Evolutionary conservation across 2,329 filamentous ascomycete genomes (phyloP).

Genomic region (Fusarium continuum): DNA sequence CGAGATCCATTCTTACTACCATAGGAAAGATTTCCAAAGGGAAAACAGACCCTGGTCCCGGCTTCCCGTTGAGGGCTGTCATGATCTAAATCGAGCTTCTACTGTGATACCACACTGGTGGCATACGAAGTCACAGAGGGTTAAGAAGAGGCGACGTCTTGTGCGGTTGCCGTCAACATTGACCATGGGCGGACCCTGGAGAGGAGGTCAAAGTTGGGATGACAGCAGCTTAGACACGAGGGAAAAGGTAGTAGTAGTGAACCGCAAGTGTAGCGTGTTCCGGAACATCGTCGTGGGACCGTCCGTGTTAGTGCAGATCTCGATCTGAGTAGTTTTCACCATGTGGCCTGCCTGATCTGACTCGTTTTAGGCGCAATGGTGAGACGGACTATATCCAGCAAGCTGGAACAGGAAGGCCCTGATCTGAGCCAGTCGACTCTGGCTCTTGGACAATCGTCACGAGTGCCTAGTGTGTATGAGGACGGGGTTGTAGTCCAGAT

Average conservation of each 20-base stretch:
- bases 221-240: conserved; percentile 31
- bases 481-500: conserved; percentile 11
- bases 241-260: conserved; percentile 21
- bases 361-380: conserved; percentile 38
- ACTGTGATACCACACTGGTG: conserved; percentile 33
- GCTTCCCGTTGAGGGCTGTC: conserved; percentile 25
- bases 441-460: conserved; percentile 14
- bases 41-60: conserved; percentile 24
- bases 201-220: conserved; percentile 33
- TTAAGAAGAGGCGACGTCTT: conserved; percentile 3
- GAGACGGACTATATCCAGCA: conserved; percentile 29
- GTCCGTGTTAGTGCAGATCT: conserved; percentile 43
- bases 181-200: conserved; percentile 10
- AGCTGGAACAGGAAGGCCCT: conserved; percentile 30
- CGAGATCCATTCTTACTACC: conserved; percentile 7
- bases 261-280: conserved; percentile 29
- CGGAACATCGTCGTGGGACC: conserved; percentile 31
- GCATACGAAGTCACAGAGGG: conserved; percentile 27
- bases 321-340: conserved; percentile 38
- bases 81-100: conserved; percentile 21
- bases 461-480: conserved; percentile 7
- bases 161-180: conserved; percentile 14
- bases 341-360: conserved; percentile 40
- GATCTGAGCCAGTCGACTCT: conserved; percentile 25
- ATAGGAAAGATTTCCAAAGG: not conserved